Evolutionary conservation across 495 filamentous ascomycete species (phyloP), one percentile per base, ranked within the genome.

Genomic region (Tricharina praecox): DNA sequence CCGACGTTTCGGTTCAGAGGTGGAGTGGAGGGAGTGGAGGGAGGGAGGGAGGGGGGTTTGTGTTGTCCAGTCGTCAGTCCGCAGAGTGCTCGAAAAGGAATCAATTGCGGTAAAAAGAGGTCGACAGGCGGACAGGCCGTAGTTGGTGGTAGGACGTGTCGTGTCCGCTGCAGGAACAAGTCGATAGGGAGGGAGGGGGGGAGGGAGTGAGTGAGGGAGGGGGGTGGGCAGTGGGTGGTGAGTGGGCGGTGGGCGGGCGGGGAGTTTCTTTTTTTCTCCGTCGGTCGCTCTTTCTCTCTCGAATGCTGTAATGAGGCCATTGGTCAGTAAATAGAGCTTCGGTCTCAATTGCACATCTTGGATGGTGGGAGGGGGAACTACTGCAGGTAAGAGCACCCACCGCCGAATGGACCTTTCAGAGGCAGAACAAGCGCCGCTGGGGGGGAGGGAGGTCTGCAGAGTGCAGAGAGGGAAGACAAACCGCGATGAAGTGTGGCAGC

Each of bases 131-230:
- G n/a, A n/a, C n/a, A n/a, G n/a, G n/a, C n/a, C 10, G 13, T 43
- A 25, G 23, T 26, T 43, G 21, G 40, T 20, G 21, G 21, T 20
- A 43, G n/a, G 40, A 43, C 40, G 40, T 43, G 40, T 43, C 37
- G 37, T 40, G 37, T 20, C 40, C 20, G 40, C 40, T 43, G 40
- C 40, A 43, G 40, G 40, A 43, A 43, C 40, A 24, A 26, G 40
- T 43, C 21, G n/a, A n/a, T n/a, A n/a, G n/a, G n/a, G n/a, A n/a
- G n/a, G n/a, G n/a, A n/a, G n/a, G n/a, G n/a, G n/a, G n/a, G n/a
- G n/a, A n/a, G n/a, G n/a, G n/a, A n/a, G n/a, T n/a, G n/a, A n/a
- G n/a, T n/a, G n/a, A n/a, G n/a, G n/a, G n/a, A n/a, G n/a, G n/a
- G n/a, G n/a, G n/a, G n/a, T n/a, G n/a, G n/a, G n/a, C n/a, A n/a